Conservation (phyloP, 2,329 filamentous ascomycete species). For the Anthostomella pinea region DNA sequence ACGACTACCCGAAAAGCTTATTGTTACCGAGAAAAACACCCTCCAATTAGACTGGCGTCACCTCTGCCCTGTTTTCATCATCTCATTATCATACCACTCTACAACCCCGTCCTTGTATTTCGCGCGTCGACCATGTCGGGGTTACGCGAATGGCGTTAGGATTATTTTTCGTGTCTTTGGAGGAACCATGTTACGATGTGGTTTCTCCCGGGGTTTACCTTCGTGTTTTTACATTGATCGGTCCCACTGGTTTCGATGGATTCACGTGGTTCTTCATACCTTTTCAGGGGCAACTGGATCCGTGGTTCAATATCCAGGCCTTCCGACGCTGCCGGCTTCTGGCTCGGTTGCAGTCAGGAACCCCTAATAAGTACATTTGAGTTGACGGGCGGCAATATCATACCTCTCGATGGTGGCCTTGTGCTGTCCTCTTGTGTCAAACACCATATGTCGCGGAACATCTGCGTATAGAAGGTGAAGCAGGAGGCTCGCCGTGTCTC, state of each 20-base stretch:
- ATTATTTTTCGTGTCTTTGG: constrained; percentile 12
- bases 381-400: no score
- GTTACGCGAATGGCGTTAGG: constrained; percentile 8
- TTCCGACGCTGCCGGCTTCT: no score
- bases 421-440: no score
- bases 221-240: constrained; percentile 6
- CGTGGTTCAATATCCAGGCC: no score
- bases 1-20: constrained; percentile 26
- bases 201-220: constrained; percentile 2
- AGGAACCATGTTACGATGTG: constrained; percentile 2
- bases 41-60: constrained; percentile 9
- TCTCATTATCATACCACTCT: constrained; percentile 8
- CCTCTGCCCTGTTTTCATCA: constrained; percentile 3
- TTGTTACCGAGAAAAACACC: constrained; percentile 2
- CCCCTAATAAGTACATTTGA: no score
- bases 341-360: no score
- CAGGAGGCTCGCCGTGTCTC: background rate
- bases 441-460: no score
- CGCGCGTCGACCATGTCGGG: background rate
- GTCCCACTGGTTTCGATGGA: no score
- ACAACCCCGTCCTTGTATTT: background rate
- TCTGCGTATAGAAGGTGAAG: no score
- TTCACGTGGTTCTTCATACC: no score
- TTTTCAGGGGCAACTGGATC: no score
- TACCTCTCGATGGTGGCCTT: no score